These are phyloP conservation scores for Nitzschia sp. DNA, from an alignment of 108 stramenopile species.

Conservation along the genomic window DNA sequence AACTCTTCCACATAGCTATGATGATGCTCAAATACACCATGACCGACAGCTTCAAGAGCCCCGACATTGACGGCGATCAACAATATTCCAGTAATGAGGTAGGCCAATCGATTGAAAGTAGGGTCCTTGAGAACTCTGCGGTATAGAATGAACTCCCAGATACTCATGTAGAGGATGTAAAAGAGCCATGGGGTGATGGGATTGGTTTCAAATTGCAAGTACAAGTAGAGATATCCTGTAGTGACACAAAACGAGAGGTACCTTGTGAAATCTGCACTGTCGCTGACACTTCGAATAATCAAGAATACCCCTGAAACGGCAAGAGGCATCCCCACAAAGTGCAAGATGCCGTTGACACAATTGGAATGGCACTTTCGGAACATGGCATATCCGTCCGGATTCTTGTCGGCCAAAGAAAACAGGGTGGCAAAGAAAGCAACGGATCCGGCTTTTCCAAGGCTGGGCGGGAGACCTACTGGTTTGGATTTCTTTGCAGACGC, in stretches of 20 bases:
- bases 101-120: conserved; percentile 7
- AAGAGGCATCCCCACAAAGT: conserved; percentile 27
- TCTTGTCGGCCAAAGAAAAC: conserved; percentile 23
- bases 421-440: conserved; percentile 22
- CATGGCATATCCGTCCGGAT: conserved; percentile 22
- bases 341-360: conserved; percentile 29
- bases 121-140: conserved; percentile 4
- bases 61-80: conserved; percentile 27
- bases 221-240: conserved; percentile 19
- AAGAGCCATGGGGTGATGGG: conserved; percentile 26
- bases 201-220: conserved; percentile 25
- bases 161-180: conserved; percentile 28
- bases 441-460: conserved; percentile 22
- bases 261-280: conserved; percentile 20
- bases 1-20: conserved; percentile 34
- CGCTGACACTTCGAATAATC: conserved; percentile 17
- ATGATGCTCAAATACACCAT: conserved; percentile 36
- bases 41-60: conserved; percentile 26
- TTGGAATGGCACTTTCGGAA: conserved; percentile 34
- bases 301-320: conserved; percentile 35
- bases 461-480: conserved; percentile 7
- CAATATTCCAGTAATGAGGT: conserved; percentile 5
- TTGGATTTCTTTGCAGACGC: neutral
- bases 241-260: conserved; percentile 12
- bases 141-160: conserved; percentile 25